A percentile compares a stretch with the other conserved stretches of the same genome.
These are phyloP conservation scores for Mortierella antarctica DNA, from an alignment of 192 early-diverging fungal genomes.

Conservation along the genomic window DNA sequence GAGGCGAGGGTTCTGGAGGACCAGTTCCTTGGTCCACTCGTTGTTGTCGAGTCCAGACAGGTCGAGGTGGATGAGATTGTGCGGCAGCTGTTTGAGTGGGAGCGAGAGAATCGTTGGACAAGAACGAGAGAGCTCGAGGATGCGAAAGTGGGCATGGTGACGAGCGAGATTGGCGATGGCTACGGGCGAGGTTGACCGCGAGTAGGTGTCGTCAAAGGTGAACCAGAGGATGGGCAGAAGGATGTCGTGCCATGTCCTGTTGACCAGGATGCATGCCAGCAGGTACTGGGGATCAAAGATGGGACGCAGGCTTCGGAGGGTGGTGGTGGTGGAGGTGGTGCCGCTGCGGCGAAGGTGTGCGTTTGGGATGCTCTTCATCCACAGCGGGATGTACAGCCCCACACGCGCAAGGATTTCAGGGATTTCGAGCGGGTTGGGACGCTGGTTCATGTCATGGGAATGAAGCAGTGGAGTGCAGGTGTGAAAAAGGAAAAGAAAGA, in stretches of 20 bases:
- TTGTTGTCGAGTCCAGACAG: conserved; percentile 12
- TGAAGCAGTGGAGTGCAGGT: background rate
- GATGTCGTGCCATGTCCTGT: conserved; percentile 30
- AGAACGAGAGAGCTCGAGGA: conserved; percentile 6
- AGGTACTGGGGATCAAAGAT: conserved; percentile 12
- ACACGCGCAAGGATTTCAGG: conserved; percentile 33
- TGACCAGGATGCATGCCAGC: conserved; percentile 24
- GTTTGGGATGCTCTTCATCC: background rate
- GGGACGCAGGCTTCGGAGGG: conserved; percentile 4
- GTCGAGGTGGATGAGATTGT: conserved; percentile 15
- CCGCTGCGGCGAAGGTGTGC: background rate
- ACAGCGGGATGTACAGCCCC: conserved; percentile 18
- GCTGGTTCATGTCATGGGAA: conserved; percentile 20
- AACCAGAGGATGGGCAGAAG: conserved; percentile 30
- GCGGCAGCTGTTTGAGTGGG: background rate
- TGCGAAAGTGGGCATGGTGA: conserved; percentile 4
- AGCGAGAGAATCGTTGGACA: background rate
- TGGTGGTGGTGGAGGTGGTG: background rate
- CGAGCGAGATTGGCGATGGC: conserved; percentile 1
- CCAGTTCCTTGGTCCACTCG: conserved; percentile 8
- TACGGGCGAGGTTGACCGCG: background rate
- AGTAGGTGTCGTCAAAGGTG: conserved; percentile 19
- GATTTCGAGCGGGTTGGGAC: conserved; percentile 31
- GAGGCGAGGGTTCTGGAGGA: conserved; percentile 22
- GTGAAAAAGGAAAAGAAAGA: background rate